Conservation (phyloP, 257 asterid genomes). For the Paulownia fortunei region DNA sequence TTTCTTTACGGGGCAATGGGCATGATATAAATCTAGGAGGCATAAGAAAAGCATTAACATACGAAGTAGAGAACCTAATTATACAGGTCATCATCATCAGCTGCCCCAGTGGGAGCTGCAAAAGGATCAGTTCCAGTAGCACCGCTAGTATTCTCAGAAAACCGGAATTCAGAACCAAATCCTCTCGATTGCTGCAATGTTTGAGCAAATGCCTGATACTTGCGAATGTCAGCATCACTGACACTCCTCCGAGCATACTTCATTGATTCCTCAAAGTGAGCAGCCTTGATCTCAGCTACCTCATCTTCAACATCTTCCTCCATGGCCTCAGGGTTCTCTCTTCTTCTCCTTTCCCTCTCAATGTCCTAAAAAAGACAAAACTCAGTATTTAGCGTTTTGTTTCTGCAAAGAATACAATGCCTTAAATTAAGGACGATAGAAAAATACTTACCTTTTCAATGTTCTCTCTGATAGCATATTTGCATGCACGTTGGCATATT, state of each 20-base stretch:
- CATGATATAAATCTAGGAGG: neutral
- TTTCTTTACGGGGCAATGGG: neutral
- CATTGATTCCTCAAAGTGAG: slow-evolving; percentile 91
- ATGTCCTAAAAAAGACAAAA: slow-evolving; percentile 53
- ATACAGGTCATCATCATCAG: slow-evolving; percentile 61
- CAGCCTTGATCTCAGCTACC: slow-evolving; percentile 71
- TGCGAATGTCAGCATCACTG: slow-evolving; percentile 81
- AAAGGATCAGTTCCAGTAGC: slow-evolving; percentile 60
- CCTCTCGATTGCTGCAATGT: slow-evolving; percentile 91
- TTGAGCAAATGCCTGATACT: slow-evolving; percentile 82
- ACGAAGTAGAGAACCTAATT: slow-evolving; percentile 24
- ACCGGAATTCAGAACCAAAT: slow-evolving; percentile 74
- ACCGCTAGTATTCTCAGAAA: slow-evolving; percentile 45
- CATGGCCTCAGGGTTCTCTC: slow-evolving; percentile 77
- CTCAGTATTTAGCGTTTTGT: neutral
- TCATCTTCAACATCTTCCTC: slow-evolving; percentile 80
- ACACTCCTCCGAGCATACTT: slow-evolving; percentile 84
- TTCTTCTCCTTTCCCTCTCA: slow-evolving; percentile 76
- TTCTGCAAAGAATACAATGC: neutral
- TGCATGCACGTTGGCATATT: slow-evolving; percentile 91
- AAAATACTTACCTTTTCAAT: slow-evolving; percentile 70
- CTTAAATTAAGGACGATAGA: no score
- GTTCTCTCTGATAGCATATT: slow-evolving; percentile 90
- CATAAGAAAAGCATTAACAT: neutral
- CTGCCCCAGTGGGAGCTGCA: slow-evolving; percentile 49